These are phyloP conservation scores for Diaporthe capsici DNA, from an alignment of 2,329 filamentous ascomycete genomes.

Conservation along the genomic window DNA sequence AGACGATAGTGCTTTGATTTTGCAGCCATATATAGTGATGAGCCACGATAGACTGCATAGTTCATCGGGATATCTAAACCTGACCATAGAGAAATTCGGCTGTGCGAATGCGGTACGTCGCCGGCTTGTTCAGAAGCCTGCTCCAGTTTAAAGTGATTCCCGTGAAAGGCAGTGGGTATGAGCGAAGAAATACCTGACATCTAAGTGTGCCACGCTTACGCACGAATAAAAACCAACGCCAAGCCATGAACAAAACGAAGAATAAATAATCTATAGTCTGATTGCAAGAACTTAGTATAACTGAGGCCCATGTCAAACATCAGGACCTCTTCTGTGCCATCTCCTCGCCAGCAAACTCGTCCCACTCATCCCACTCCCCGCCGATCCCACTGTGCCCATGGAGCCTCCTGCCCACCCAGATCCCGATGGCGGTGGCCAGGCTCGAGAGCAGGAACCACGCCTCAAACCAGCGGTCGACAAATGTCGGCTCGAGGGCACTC, in stretches of 20 bases:
- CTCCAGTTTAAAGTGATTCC: too few species aligned
- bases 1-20: too few species aligned
- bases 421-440: conserved; percentile 75
- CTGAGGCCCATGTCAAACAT: conserved; percentile 42
- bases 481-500: conserved; percentile 79
- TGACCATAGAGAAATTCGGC: neutral
- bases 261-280: conserved; percentile 19
- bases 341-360: conserved; percentile 75
- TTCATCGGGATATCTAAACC: too few species aligned
- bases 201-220: neutral
- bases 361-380: conserved; percentile 70
- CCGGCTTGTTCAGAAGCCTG: neutral
- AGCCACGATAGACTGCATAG: neutral
- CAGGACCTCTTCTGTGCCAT: conserved; percentile 78
- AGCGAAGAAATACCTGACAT: too few species aligned
- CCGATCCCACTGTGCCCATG: conserved; percentile 52
- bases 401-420: conserved; percentile 79
- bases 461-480: conserved; percentile 89
- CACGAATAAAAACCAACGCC: neutral
- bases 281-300: neutral
- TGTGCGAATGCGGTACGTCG: too few species aligned
- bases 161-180: too few species aligned
- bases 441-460: conserved; percentile 84
- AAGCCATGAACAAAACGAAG: neutral
- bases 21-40: neutral